Percentiles rank a stretch among this genome's conserved stretches.
Evolutionary conservation across 768 basidiomycete genomes (phyloP).

Genomic region (Russula griseocarnosa): DNA sequence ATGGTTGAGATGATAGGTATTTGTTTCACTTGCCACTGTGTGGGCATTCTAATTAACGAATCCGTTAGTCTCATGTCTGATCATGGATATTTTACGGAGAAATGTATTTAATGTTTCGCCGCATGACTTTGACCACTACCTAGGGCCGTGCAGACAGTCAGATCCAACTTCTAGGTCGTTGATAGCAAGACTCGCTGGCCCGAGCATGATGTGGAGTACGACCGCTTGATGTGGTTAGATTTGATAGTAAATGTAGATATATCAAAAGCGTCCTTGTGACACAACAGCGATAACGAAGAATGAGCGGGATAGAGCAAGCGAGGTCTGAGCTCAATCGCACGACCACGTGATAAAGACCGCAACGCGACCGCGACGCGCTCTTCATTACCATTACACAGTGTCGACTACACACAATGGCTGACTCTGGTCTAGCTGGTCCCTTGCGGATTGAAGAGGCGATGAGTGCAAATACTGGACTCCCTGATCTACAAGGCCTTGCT

Average conservation of each 20-base stretch:
- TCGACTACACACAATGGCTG: background rate
- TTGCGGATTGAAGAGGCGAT: background rate
- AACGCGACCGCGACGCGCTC: conserved; percentile 23
- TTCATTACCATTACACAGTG: background rate
- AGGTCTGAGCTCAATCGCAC: background rate
- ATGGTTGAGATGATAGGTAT: conserved; percentile 27
- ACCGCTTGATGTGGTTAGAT: background rate
- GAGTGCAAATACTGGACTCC: background rate
- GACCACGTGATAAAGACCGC: conserved; percentile 17
- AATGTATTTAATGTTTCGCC: conserved; percentile 23
- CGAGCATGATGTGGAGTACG: background rate
- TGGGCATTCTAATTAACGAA: background rate
- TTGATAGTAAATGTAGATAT: background rate
- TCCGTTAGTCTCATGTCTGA: conserved; percentile 21
- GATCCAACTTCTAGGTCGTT: conserved; percentile 20
- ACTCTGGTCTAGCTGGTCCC: conserved; percentile 12
- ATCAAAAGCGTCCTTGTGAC: background rate
- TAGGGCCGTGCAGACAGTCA: conserved; percentile 22
- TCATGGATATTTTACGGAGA: conserved; percentile 27
- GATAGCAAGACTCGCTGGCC: conserved; percentile 17
- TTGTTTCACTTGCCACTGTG: background rate
- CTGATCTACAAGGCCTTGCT: conserved; percentile 10
- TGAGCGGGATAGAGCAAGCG: background rate
- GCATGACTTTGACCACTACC: conserved; percentile 22
- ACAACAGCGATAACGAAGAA: background rate